Evolutionary conservation across 257 asterid genomes (phyloP), one percentile per base, ranked within the genome.

Genomic region (Salvia miltiorrhiza): DNA sequence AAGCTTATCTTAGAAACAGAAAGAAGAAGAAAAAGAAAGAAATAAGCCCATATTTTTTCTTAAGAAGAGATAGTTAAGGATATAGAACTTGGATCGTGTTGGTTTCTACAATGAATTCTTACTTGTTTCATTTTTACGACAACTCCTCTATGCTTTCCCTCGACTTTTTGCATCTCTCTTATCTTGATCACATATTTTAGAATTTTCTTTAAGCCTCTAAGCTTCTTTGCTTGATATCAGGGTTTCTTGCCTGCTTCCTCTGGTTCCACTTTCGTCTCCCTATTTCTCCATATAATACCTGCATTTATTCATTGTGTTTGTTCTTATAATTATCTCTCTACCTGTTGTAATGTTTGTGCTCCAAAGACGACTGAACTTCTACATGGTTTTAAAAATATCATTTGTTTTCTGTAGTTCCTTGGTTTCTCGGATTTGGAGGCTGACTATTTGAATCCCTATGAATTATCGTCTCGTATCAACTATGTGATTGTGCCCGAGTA

Each of bases 351-450:
- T 41, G 57, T 5, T 30, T 54, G 69, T 69, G 67, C 40, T 28
- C 47, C n/a, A n/a, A n/a, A n/a, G n/a, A 30, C 5, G 33, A 30
- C 33, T 5, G n/a, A 41, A 65, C 37, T 16, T 54, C 49, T 56
- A 11, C 41, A 32, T 71, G 41, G 35, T 56, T 74, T 79, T 72
- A 10, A 72, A 71, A 13, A 11, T 24, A 37, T 57, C 61, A 30
- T 67, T 28, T 70, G 48, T 24, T 73, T 67, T 60, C 32, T 83
- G 84, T 78, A 93, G 97, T 80, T 85, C 24, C 77, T 90, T 7
- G 82, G 92, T 60, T 88, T 93, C 79, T 80, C 97, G n/a, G 98
- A 93, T 76, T 83, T 93, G 90, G 98, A 93, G 85, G 88, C 90
- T 55, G 98, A 93, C 81, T 84, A 85, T 78, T 35, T 90, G 86